A percentile compares a stretch with the other conserved stretches of the same genome.
These are phyloP conservation scores for Effrenium voratum DNA, from an alignment of 73 alveolate species.

Conservation along the genomic window DNA sequence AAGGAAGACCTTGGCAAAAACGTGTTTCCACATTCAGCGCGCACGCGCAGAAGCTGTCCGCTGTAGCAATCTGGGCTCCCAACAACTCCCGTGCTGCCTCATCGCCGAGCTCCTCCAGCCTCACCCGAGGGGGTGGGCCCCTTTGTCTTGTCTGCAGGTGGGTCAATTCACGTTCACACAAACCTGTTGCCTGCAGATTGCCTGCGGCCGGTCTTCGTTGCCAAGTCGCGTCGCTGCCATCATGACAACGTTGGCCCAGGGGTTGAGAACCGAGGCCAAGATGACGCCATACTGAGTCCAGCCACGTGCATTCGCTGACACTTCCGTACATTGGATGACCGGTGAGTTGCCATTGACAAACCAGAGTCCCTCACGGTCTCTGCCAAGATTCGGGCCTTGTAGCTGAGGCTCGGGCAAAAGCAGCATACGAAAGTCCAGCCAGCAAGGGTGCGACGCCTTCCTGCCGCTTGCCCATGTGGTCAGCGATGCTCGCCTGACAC, in stretches of 20 bases:
- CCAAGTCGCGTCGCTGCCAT: constrained; percentile 45
- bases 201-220: background rate
- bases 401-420: too few species aligned
- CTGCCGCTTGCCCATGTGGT: too few species aligned
- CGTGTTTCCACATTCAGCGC: too few species aligned
- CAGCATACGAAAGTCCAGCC: too few species aligned
- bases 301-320: too few species aligned
- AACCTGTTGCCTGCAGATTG: background rate
- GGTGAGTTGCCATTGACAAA: too few species aligned
- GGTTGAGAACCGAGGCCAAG: constrained; percentile 31
- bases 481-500: too few species aligned
- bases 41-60: too few species aligned
- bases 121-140: background rate
- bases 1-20: background rate
- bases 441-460: too few species aligned
- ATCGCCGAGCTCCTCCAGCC: constrained; percentile 83
- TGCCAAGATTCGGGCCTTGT: too few species aligned
- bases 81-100: constrained; percentile 55
- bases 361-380: too few species aligned
- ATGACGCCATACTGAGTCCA: constrained; percentile 57
- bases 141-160: background rate
- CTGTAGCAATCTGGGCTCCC: background rate
- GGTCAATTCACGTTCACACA: background rate
- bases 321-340: too few species aligned
- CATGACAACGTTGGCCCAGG: constrained; percentile 82